These are phyloP conservation scores for Ophiostoma sp. DNA, from an alignment of 2,329 filamentous ascomycete genomes.

Conservation along the genomic window DNA sequence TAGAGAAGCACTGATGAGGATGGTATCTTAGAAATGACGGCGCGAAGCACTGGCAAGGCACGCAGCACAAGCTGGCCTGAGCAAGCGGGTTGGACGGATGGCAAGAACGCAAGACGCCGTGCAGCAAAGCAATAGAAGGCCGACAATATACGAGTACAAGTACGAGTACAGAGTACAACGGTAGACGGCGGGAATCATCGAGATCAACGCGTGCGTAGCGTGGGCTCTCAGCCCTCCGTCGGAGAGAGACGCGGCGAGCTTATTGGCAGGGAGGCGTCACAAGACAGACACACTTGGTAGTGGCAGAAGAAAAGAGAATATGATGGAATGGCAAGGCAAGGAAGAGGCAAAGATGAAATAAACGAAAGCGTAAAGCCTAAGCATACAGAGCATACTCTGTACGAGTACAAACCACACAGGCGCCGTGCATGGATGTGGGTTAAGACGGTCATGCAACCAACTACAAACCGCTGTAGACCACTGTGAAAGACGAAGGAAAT, in stretches of 20 bases:
- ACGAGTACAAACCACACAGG: too few species aligned
- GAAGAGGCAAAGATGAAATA: neutral
- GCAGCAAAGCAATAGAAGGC: neutral
- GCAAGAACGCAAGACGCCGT: neutral
- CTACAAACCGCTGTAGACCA: neutral
- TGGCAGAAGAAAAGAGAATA: neutral
- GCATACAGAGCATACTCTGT: too few species aligned
- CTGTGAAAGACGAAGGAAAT: neutral
- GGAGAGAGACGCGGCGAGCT: neutral
- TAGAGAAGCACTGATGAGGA: neutral
- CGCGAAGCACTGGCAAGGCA: neutral
- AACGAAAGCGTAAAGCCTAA: too few species aligned
- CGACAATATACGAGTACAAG: neutral
- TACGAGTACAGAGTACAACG: neutral
- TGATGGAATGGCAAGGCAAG: neutral
- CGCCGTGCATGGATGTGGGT: neutral
- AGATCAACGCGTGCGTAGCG: slow-evolving; percentile 3
- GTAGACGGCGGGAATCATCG: neutral
- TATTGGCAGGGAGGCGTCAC: slow-evolving; percentile 8
- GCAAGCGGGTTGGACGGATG: neutral
- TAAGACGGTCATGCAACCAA: neutral
- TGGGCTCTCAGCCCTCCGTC: slow-evolving; percentile 9
- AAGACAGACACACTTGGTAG: slow-evolving; percentile 1
- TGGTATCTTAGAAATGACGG: neutral
- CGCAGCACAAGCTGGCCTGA: slow-evolving; percentile 2